Evolutionary conservation across 768 basidiomycete genomes (phyloP).

Genomic region (Artomyces pyxidatus): DNA sequence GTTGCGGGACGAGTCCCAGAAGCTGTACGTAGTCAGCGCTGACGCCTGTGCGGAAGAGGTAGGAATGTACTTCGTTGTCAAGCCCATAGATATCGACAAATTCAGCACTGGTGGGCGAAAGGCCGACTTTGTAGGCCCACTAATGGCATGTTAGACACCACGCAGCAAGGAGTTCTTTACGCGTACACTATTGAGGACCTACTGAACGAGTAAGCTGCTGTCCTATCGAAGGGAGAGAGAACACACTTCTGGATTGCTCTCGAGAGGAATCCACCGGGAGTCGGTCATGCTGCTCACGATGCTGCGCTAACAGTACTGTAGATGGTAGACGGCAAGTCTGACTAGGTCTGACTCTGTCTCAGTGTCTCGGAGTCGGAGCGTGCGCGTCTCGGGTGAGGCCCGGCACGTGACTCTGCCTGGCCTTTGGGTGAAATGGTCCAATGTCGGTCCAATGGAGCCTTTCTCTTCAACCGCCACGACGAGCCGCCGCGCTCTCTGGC

Average conservation of each 20-base stretch:
- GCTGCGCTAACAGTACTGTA: too few relatives aligned
- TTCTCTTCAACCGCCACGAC: too few relatives aligned
- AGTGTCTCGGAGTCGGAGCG: too few relatives aligned
- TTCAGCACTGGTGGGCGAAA: conserved; percentile 3
- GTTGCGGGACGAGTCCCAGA: conserved; percentile 58
- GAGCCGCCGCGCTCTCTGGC: too few relatives aligned
- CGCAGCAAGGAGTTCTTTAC: conserved; percentile 15
- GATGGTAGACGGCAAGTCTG: too few relatives aligned
- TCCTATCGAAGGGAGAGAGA: conserved; percentile 23
- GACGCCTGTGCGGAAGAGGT: background rate
- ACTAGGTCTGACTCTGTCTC: too few relatives aligned
- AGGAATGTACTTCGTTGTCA: conserved; percentile 8
- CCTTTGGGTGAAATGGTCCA: too few relatives aligned
- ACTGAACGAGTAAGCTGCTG: conserved; percentile 1
- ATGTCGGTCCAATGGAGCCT: too few relatives aligned
- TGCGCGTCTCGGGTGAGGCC: too few relatives aligned
- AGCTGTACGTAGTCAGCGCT: conserved; percentile 33
- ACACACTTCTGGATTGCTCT: conserved; percentile 58
- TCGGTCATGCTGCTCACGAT: background rate
- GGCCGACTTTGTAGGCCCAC: conserved; percentile 1
- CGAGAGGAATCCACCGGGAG: conserved; percentile 64
- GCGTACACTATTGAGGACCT: conserved; percentile 8
- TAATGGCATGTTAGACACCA: conserved; percentile 20
- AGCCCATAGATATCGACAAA: conserved; percentile 16
- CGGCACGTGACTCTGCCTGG: too few relatives aligned